Evolutionary conservation across 805 yeast genomes (phyloP).

Genomic region (Pichia paraexigua): DNA sequence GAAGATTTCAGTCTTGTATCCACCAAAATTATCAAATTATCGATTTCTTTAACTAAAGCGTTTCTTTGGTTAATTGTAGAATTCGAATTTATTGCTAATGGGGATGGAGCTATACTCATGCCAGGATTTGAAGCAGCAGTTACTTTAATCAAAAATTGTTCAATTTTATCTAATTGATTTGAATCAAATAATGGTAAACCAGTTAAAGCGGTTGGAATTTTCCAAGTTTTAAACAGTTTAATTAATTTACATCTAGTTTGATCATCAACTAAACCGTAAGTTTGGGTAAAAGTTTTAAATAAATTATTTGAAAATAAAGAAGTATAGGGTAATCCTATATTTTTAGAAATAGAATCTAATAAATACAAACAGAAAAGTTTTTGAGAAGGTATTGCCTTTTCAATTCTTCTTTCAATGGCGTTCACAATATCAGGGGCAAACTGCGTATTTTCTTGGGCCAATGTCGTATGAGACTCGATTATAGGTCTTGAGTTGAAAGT

Average conservation of each 20-base stretch:
- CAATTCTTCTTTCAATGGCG: conserved; percentile 67
- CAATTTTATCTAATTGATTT: conserved; percentile 64
- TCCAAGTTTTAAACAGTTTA: conserved; percentile 85
- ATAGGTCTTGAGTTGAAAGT: conserved; percentile 88
- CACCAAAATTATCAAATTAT: conserved; percentile 35
- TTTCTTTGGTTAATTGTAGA: conserved; percentile 9
- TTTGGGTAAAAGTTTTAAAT: conserved; percentile 61
- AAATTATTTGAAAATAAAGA: conserved; percentile 62
- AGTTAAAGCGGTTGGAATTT: conserved; percentile 52
- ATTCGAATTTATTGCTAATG: conserved; percentile 1
- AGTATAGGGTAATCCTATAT: conserved; percentile 87
- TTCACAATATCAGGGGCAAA: conserved; percentile 71
- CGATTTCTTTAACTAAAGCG: conserved; percentile 25
- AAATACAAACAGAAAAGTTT: conserved; percentile 80
- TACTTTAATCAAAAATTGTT: conserved; percentile 58
- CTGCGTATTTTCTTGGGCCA: conserved; percentile 78
- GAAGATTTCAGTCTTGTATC: conserved; percentile 31
- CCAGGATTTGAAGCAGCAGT: conserved; percentile 30
- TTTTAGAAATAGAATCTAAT: conserved; percentile 86
- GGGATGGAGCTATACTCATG: conserved; percentile 2
- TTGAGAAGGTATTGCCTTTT: conserved; percentile 71
- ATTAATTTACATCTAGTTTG: conserved; percentile 64
- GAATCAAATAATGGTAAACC: conserved; percentile 64
- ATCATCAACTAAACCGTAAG: conserved; percentile 75
- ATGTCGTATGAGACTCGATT: conserved; percentile 71